phyloP scores from a whole-genome alignment of 257 asterid species.

The Datura wrightii region DNA sequence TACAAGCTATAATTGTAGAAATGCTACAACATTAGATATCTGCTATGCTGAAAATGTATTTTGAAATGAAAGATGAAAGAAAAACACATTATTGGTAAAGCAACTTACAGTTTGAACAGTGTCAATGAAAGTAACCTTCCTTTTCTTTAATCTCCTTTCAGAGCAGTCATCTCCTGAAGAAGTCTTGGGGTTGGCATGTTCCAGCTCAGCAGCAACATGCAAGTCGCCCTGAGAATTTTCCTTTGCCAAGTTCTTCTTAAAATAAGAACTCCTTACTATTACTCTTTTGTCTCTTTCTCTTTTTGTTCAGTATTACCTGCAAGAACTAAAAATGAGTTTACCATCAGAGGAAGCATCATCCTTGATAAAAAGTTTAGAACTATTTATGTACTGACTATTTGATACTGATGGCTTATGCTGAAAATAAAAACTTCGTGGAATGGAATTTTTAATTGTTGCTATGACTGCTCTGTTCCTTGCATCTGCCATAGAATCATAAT shows the following conservation, averaged over 20 bases:
- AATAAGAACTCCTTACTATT: constrained; percentile 48
- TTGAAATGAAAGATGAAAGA: constrained; percentile 10
- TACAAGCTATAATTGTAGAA: no score
- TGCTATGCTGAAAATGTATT: no score
- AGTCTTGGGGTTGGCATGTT: constrained; percentile 40
- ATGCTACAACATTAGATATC: no score
- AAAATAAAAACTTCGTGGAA: constrained; percentile 71
- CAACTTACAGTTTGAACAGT: constrained; percentile 51
- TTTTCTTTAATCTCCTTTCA: constrained; percentile 51
- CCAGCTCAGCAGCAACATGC: constrained; percentile 41
- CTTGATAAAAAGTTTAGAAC: constrained; percentile 37
- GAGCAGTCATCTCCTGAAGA: constrained; percentile 38
- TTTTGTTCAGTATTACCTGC: constrained; percentile 41
- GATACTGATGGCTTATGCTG: constrained; percentile 46
- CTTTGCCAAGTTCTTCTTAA: constrained; percentile 42
- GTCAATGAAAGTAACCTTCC: constrained; percentile 54
- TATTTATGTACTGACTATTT: constrained; percentile 38
- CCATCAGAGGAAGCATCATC: constrained; percentile 29
- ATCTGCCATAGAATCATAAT: constrained; percentile 41
- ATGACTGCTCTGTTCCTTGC: constrained; percentile 40
- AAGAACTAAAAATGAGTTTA: constrained; percentile 31
- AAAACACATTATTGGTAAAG: constrained; percentile 20
- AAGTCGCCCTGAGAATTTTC: constrained; percentile 37
- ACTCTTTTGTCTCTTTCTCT: constrained; percentile 37
- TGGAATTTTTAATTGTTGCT: constrained; percentile 42